Evolutionary conservation across 192 early-diverging fungal genomes (phyloP).

Genomic region (Geranomyces variabilis): DNA sequence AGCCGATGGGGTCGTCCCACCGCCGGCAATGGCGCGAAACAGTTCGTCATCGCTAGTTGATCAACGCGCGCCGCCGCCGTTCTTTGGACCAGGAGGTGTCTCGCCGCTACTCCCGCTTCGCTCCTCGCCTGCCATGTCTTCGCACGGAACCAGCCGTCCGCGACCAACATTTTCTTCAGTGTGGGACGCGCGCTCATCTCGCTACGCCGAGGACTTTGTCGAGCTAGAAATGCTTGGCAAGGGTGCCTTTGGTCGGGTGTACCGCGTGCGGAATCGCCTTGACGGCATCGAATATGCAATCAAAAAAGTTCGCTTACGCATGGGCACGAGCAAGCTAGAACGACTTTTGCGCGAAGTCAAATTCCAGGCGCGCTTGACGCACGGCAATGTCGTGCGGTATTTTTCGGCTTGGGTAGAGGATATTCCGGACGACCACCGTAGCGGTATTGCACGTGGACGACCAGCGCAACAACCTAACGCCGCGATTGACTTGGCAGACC

Average conservation of each 20-base stretch:
- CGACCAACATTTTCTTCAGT: conserved; percentile 5
- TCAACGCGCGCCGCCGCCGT: background rate
- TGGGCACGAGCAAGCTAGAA: conserved; percentile 15
- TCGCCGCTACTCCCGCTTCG: conserved; percentile 11
- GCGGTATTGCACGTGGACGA: background rate
- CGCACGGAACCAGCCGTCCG: background rate
- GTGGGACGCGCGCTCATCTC: conserved; percentile 37
- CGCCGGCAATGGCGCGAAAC: background rate
- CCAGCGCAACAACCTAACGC: background rate
- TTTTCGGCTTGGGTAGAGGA: conserved; percentile 91
- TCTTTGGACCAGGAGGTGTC: background rate
- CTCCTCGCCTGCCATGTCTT: background rate
- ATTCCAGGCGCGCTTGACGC: conserved; percentile 79
- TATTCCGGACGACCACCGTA: background rate
- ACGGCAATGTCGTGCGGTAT: conserved; percentile 93
- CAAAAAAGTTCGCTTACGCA: conserved; percentile 75
- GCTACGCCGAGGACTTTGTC: conserved; percentile 82
- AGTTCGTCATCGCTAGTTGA: background rate
- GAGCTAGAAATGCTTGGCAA: conserved; percentile 79
- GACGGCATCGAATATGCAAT: conserved; percentile 92
- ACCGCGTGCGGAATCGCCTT: conserved; percentile 79
- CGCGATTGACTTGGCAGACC: background rate
- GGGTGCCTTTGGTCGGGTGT: conserved; percentile 93
- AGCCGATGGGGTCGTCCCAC: background rate
- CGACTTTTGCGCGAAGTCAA: conserved; percentile 92